A percentile compares a stretch with the other conserved stretches of the same genome.
These are phyloP conservation scores for Vicia villosa DNA, from an alignment of 306 rosid species.

Conservation along the genomic window DNA sequence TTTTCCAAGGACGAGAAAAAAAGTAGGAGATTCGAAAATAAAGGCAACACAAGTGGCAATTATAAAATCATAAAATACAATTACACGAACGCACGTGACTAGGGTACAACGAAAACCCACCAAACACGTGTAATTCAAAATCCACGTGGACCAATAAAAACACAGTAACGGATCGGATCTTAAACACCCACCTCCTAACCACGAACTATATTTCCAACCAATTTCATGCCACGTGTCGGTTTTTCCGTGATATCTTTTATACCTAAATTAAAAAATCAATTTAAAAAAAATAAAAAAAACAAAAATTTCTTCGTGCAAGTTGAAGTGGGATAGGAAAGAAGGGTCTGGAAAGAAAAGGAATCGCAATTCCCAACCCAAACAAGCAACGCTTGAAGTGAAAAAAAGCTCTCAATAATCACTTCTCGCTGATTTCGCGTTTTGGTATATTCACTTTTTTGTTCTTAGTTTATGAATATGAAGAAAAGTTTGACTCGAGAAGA, in stretches of 20 bases:
- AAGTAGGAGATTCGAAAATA: too few relatives aligned
- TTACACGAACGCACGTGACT: conserved; percentile 27
- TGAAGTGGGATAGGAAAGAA: conserved; percentile 23
- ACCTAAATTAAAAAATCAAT: neutral
- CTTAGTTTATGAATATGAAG: conserved; percentile 6
- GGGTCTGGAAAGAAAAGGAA: conserved; percentile 43
- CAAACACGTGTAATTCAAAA: conserved; percentile 43
- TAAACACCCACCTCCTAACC: conserved; percentile 56
- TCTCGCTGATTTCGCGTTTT: conserved; percentile 12
- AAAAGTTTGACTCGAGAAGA: neutral
- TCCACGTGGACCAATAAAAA: conserved; percentile 47
- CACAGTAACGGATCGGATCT: conserved; percentile 78
- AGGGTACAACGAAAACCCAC: neutral
- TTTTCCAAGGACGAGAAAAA: too few relatives aligned
- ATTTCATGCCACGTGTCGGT: conserved; percentile 61
- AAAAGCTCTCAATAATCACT: neutral
- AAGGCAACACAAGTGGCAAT: too few relatives aligned
- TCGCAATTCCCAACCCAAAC: conserved; percentile 3
- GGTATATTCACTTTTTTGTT: neutral
- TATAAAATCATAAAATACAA: too few relatives aligned
- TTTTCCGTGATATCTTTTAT: conserved; percentile 35
- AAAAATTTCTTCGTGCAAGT: conserved; percentile 26
- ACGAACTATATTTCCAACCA: conserved; percentile 61
- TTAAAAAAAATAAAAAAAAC: neutral
- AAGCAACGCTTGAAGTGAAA: neutral